Base-by-base conservation (phyloP, 306 rosid genomes). In the Dryas drummondii region DNA sequence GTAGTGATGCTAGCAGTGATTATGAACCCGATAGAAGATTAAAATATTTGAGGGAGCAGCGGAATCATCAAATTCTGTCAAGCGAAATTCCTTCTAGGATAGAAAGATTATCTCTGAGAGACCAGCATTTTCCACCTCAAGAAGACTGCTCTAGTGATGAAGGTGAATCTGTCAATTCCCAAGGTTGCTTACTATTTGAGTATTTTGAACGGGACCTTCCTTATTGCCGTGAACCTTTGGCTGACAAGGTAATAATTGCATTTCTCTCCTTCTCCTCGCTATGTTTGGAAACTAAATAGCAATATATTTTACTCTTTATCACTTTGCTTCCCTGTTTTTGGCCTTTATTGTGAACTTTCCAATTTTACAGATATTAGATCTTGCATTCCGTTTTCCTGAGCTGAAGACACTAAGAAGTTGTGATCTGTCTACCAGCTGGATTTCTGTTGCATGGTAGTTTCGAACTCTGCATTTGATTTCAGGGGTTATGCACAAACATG, bases 391-490 rank as follows among this genome's bases (percentile, higher is more conserved):
- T 70, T 78, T 82, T 79, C 96, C 98, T 73, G 90, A 84, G 82
- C 83, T 93, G 76, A 78, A 47, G 79, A 84, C 88, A 7, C 87
- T 89, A 27, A 84, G 90, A 82, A 93, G 98, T 81, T 93, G 96
- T 83, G 98, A 93, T 76, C 70, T 83, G 54, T 14, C 88, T 53
- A 68, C 92, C 51, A 93, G 98, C 79, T 93, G 98, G 98, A 84
- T 93, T 81, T 93, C 96, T 75, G 92, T 93, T 74, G 97, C 98
- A 75, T 93, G 98, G 98, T 93, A 93, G 45, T 55, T 13, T 82
- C 68, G 49, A 80, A 52, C 65, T 53, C 4, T 81, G 73, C 59
- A 19, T 74, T 71, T 72, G 47, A 66, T 78, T 73, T 26, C 40
- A 4, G 9, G 15, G 42, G 70, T 58, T 71, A 22, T 44, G n/a